These are phyloP conservation scores for Penicillium oxalicum DNA, from an alignment of 2,329 filamentous ascomycete species.

Conservation along the genomic window DNA sequence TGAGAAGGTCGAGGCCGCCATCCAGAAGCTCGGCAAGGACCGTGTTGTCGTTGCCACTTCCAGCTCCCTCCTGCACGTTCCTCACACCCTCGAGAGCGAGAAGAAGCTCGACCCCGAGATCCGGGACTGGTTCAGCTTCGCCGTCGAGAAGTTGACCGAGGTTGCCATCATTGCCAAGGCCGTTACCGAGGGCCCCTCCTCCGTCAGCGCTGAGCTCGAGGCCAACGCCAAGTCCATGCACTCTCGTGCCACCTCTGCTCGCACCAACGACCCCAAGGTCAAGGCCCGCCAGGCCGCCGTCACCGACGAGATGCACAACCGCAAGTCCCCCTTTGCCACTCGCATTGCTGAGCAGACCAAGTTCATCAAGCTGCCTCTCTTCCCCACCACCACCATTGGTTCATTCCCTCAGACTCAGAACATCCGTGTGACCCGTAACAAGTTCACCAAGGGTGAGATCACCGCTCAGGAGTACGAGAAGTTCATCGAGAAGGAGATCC, in stretches of 20 bases:
- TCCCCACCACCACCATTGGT: slow-evolving; percentile 98
- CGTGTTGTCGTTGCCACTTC: slow-evolving; percentile 95
- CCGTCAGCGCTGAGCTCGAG: slow-evolving; percentile 83
- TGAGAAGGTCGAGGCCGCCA: slow-evolving; percentile 77
- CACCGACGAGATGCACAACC: slow-evolving; percentile 78
- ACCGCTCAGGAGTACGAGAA: slow-evolving; percentile 87
- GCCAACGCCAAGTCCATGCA: slow-evolving; percentile 94
- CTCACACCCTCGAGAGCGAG: slow-evolving; percentile 95
- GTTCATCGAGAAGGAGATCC: slow-evolving; percentile 99
- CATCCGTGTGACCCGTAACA: slow-evolving; percentile 93
- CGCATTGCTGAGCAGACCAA: slow-evolving; percentile 86
- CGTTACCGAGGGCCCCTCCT: slow-evolving; percentile 82
- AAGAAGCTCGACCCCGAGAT: slow-evolving; percentile 96
- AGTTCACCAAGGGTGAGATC: slow-evolving; percentile 98
- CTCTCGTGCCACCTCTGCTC: slow-evolving; percentile 82
- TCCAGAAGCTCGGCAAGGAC: slow-evolving; percentile 96
- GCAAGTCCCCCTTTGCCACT: slow-evolving; percentile 78
- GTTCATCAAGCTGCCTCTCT: slow-evolving; percentile 87
- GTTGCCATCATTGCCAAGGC: slow-evolving; percentile 94
- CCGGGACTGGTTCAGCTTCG: slow-evolving; percentile 98
- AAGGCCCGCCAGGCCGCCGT: slow-evolving; percentile 94
- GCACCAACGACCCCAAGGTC: slow-evolving; percentile 95
- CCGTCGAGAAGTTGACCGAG: slow-evolving; percentile 86
- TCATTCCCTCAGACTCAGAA: slow-evolving; percentile 99
- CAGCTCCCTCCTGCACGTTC: slow-evolving; percentile 95